Base-by-base conservation (phyloP, 2,329 filamentous ascomycete genomes). In the Talaromyces sp. region DNA sequence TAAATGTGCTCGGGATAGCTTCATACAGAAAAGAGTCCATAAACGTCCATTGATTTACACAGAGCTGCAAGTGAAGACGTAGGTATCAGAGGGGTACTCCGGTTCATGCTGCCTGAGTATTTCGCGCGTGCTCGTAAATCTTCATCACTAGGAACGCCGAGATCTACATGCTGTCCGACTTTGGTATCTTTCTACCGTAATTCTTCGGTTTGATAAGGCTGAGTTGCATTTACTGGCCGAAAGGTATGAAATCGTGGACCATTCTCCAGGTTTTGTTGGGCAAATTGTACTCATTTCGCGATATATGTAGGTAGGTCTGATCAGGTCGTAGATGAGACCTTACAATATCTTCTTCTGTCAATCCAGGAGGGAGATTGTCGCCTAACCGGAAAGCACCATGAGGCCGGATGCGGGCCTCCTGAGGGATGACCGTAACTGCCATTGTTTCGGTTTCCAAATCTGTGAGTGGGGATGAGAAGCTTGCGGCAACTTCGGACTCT, bases 381-480 rank as follows among this genome's bases (percentile, higher is more conserved):
- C 61, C 57, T 43, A 71, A 66, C 15, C 69, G 66, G 61, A 77
- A 74, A 1, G 73, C 52, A 31, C 65, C 62, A 35, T 73, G 66
- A 1, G 71, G 71, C 15, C 67, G 63, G 25, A 76, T 69, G 1
- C 75, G 74, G 17, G 70, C 71, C 39, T 69, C 70, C 63, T 72
- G 68, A 2, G 72, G 71, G 17, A 73, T 70, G 10, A 69, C 2
- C 1, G 41, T 35, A 43, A 50, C 13, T 52, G 41, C 39, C 49
- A 59, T 19, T 58, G 27, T 33, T 39, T 41, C 33, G 3, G 3
- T 39, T 33, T 63, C 39, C 22, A 41, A 37, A 15, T 58, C 31
- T 39, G 45, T 31, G 1, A 27, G 17, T 52, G 19, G 35, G 1
- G 56, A 31, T 17, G 9, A 22, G 43, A n/a, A 56, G 22, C 15